Evolutionary conservation across 148 eudicot species (phyloP).

Genomic region (Dianthus caryophyllus): DNA sequence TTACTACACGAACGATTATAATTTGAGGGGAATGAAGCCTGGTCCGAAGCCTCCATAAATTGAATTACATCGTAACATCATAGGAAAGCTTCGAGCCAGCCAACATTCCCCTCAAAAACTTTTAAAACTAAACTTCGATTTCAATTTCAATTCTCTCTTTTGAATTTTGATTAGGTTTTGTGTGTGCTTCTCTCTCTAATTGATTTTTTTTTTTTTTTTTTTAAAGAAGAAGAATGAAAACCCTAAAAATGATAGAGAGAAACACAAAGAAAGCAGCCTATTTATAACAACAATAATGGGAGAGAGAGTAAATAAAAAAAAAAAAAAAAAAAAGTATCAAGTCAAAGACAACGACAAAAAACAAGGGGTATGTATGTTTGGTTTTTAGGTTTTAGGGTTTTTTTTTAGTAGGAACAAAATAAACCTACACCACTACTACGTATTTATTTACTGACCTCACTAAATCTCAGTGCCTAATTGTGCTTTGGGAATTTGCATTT

Average conservation of each 20-base stretch:
- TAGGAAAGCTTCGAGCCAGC: slow-evolving; percentile 42
- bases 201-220: not conserved
- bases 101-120: slow-evolving; percentile 44
- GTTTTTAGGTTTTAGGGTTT: too few species aligned
- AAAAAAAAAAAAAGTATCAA: slow-evolving; percentile 37
- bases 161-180: not conserved
- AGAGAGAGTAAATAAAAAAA: not conserved
- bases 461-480: slow-evolving; percentile 42
- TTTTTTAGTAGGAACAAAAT: slow-evolving; percentile 27
- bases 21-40: slow-evolving; percentile 60
- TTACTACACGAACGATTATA: not conserved
- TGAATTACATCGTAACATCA: slow-evolving; percentile 3
- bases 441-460: slow-evolving; percentile 38
- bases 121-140: not conserved
- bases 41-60: slow-evolving; percentile 34
- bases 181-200: not conserved
- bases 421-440: slow-evolving; percentile 15
- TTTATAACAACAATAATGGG: slow-evolving; percentile 23
- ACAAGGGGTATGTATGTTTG: not conserved
- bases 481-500: slow-evolving; percentile 35
- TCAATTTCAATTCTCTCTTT: not conserved
- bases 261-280: not conserved
- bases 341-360: slow-evolving; percentile 19
- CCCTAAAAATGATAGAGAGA: slow-evolving; percentile 20
- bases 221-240: slow-evolving; percentile 10